Conservation (phyloP, 2,329 filamentous ascomycete species). For the Trichoderma asperellum region DNA sequence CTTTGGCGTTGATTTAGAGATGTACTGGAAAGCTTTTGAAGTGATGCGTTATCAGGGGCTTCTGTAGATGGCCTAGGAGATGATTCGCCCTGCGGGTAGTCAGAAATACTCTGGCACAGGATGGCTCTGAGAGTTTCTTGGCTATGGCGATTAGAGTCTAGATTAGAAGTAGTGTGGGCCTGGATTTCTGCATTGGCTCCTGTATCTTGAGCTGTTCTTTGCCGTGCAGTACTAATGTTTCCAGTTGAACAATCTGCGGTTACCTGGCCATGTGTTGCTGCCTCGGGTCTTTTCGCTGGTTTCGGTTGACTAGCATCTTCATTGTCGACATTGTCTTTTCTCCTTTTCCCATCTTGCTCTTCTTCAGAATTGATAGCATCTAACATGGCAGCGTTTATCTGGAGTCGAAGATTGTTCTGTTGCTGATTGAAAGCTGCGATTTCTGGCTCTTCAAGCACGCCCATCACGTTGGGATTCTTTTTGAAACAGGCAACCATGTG, state of each 20-base stretch:
- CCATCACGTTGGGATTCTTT: neutral
- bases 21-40: too few species aligned
- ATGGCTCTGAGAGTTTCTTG: neutral
- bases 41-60: neutral
- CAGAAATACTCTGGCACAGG: neutral
- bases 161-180: too few species aligned
- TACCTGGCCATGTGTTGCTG: too few species aligned
- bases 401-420: conserved; percentile 1
- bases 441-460: neutral
- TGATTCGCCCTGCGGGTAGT: neutral
- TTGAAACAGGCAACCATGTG: conserved; percentile 24
- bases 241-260: too few species aligned
- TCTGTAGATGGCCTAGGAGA: neutral
- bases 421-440: neutral
- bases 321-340: neutral
- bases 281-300: neutral
- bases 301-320: neutral
- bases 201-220: neutral
- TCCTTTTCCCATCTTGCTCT: too few species aligned
- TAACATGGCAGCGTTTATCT: neutral
- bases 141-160: neutral
- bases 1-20: neutral
- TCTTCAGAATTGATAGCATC: neutral
- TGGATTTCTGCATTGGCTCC: rapidly evolving
- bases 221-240: neutral